Percentiles rank a stretch among this genome's conserved stretches.
phyloP scores from a whole-genome alignment of 2,329 filamentous ascomycete species.

The Aspergillus tamarii region DNA sequence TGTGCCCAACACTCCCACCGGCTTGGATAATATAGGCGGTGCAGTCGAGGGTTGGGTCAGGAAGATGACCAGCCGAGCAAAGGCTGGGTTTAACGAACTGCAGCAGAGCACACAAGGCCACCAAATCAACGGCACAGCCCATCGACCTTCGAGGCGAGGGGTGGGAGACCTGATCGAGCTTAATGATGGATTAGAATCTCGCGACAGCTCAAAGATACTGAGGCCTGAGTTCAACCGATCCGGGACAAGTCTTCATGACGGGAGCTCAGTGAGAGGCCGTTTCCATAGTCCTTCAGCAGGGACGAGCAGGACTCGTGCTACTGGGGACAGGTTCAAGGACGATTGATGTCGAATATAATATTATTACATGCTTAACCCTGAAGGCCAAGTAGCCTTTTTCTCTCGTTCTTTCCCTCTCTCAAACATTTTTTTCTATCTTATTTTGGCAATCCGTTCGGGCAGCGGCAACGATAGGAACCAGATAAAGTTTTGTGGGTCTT shows the following conservation, averaged over 20 bases:
- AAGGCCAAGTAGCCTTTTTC: background rate
- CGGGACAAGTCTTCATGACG: conserved; percentile 19
- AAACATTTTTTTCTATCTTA: conserved; percentile 5
- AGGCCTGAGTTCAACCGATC: conserved; percentile 23
- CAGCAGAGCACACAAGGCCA: conserved; percentile 36
- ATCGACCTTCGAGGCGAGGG: conserved; percentile 32
- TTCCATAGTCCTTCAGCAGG: conserved; percentile 29
- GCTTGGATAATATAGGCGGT: conserved; percentile 80
- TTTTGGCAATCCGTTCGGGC: conserved; percentile 11
- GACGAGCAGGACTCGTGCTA: conserved; percentile 41
- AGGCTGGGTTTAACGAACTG: conserved; percentile 43
- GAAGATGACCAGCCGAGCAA: conserved; percentile 66
- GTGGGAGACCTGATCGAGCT: conserved; percentile 50
- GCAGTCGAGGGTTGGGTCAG: conserved; percentile 89
- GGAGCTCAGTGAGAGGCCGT: conserved; percentile 30
- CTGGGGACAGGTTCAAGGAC: conserved; percentile 32
- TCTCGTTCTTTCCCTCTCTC: background rate
- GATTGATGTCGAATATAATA: conserved; percentile 25
- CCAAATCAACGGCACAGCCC: conserved; percentile 26
- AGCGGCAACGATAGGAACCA: conserved; percentile 3
- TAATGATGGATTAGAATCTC: conserved; percentile 41
- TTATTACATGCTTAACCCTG: background rate
- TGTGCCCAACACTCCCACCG: conserved; percentile 41
- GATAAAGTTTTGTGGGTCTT: background rate
- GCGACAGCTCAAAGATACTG: conserved; percentile 24